Conservation (phyloP, 2,329 filamentous ascomycete species). For the Stagonosporopsis rhizophila region DNA sequence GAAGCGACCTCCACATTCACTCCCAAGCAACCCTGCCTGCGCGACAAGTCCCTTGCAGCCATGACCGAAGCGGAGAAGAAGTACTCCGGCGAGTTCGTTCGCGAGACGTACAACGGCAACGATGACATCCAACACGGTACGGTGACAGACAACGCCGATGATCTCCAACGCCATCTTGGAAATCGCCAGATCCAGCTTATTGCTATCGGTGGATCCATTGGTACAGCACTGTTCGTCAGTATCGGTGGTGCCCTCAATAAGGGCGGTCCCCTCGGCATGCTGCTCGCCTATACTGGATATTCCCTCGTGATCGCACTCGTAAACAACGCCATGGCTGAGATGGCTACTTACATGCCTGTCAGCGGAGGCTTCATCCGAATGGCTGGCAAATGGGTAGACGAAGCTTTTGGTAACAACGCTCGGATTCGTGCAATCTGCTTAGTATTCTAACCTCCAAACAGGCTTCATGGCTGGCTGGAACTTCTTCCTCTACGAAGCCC, state of each 20-base stretch:
- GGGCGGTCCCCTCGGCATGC: slow-evolving; percentile 61
- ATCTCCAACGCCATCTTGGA: slow-evolving; percentile 49
- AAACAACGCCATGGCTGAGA: slow-evolving; percentile 72
- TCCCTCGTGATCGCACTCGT: slow-evolving; percentile 64
- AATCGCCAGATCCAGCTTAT: slow-evolving; percentile 53
- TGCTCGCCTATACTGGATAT: slow-evolving; percentile 67
- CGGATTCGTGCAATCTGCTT: neutral
- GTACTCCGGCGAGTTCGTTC: slow-evolving; percentile 41
- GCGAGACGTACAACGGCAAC: slow-evolving; percentile 28
- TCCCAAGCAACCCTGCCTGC: slow-evolving; percentile 24
- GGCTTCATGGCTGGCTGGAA: slow-evolving; percentile 64
- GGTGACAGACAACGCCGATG: slow-evolving; percentile 45
- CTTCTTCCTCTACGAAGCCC: slow-evolving; percentile 60
- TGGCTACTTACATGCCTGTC: slow-evolving; percentile 68
- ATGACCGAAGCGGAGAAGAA: slow-evolving; percentile 42
- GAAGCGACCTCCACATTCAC: slow-evolving; percentile 5
- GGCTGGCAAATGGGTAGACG: slow-evolving; percentile 17
- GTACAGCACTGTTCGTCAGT: slow-evolving; percentile 64
- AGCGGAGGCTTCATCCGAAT: slow-evolving; percentile 70
- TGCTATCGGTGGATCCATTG: slow-evolving; percentile 52
- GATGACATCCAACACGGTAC: slow-evolving; percentile 39
- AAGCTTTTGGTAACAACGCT: slow-evolving; percentile 4
- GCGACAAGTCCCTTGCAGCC: slow-evolving; percentile 33
- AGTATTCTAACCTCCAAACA: slow-evolving; percentile 2
- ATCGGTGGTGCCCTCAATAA: slow-evolving; percentile 64